These are phyloP conservation scores for Acacia confusa DNA, from an alignment of 306 rosid genomes.

Conservation along the genomic window DNA sequence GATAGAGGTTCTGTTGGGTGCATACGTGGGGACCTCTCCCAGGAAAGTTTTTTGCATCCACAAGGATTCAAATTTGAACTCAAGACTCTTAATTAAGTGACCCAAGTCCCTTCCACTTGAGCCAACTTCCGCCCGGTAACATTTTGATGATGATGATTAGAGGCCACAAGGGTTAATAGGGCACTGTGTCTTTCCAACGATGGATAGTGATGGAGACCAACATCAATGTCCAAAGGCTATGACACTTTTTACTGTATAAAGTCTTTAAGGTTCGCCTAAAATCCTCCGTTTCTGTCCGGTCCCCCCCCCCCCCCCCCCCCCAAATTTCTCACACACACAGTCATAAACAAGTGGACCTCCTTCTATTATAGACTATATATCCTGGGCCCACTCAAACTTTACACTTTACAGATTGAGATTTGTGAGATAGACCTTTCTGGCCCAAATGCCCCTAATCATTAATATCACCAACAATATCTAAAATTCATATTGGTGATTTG, in stretches of 20 bases:
- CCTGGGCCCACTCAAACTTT: background rate
- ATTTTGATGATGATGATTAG: background rate
- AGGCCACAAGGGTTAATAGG: background rate
- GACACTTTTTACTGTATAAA: background rate
- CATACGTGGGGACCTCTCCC: no score
- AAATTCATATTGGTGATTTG: no score
- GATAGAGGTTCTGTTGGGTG: no score
- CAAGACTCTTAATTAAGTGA: no score
- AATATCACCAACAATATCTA: background rate
- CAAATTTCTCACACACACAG: background rate
- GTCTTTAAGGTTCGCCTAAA: conserved; percentile 14
- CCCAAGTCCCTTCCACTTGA: no score
- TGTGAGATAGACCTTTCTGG: background rate
- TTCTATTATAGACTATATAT: background rate
- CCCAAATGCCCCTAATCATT: background rate
- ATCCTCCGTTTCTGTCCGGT: background rate
- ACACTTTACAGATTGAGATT: background rate
- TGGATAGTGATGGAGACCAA: conserved; percentile 32
- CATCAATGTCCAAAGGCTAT: conserved; percentile 6
- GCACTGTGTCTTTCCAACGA: background rate
- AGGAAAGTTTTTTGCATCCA: no score
- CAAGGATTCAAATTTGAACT: no score
- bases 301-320: conserved; percentile 30
- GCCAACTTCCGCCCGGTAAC: no score
- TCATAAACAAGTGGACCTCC: conserved; percentile 34